These are phyloP conservation scores for Epithemia pelagica DNA, from an alignment of 108 stramenopile species.

Conservation along the genomic window DNA sequence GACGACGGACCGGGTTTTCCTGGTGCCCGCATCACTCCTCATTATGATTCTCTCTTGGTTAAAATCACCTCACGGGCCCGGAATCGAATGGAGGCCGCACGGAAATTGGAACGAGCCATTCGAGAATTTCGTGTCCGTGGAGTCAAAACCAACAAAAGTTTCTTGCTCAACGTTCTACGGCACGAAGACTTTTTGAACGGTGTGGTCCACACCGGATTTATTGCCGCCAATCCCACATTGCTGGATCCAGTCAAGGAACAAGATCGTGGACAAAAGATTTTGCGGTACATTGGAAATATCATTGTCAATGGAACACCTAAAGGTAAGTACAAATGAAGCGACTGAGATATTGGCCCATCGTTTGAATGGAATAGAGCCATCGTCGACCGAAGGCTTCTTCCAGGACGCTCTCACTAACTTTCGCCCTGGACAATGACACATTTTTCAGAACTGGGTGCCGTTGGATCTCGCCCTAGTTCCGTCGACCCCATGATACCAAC, in stretches of 20 bases:
- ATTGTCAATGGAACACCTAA: conserved; percentile 91
- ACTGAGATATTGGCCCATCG: no score
- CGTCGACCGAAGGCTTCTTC: no score
- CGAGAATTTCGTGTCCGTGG: conserved; percentile 92
- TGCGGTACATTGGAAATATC: conserved; percentile 75
- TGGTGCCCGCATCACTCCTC: conserved; percentile 44
- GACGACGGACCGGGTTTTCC: conserved; percentile 79
- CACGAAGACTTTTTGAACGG: conserved; percentile 86
- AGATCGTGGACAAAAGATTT: conserved; percentile 78
- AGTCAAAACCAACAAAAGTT: conserved; percentile 70
- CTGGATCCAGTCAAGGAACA: conserved; percentile 74
- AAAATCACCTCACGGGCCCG: conserved; percentile 82
- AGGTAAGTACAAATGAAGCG: conserved; percentile 1
- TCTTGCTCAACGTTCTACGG: conserved; percentile 83
- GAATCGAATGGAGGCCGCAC: conserved; percentile 71
- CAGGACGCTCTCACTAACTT: no score
- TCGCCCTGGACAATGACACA: neutral
- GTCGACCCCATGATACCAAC: conserved; percentile 76
- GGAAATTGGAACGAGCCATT: conserved; percentile 65
- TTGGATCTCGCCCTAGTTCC: conserved; percentile 57
- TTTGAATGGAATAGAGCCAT: no score
- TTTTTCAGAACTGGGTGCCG: conserved; percentile 69
- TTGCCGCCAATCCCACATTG: conserved; percentile 73
- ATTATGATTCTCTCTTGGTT: conserved; percentile 87
- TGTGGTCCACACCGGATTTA: conserved; percentile 87